Evolutionary conservation across 2,329 filamentous ascomycete species (phyloP).

Genomic region (Curvularia sp.): DNA sequence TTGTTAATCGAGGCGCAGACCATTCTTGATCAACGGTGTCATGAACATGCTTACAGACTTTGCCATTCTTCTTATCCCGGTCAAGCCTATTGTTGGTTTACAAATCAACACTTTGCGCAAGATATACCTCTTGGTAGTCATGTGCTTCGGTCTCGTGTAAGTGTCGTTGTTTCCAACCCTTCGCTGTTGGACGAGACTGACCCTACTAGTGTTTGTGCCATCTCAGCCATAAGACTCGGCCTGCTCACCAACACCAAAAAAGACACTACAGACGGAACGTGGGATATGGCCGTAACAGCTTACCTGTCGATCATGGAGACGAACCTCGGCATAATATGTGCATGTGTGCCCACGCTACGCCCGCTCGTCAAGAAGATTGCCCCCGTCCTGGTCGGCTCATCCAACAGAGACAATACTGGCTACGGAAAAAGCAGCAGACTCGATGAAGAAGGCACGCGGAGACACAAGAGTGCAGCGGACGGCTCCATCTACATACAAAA

Average conservation of each 20-base stretch:
- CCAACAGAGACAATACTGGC: background rate
- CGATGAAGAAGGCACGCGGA: background rate
- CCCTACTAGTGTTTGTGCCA: background rate
- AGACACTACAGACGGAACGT: background rate
- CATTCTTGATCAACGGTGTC: background rate
- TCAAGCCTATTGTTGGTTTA: background rate
- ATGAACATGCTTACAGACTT: slow-evolving; percentile 2
- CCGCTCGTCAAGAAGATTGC: background rate
- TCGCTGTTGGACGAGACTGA: background rate
- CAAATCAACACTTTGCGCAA: background rate
- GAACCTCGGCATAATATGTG: background rate
- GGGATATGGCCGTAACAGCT: background rate
- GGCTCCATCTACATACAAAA: background rate
- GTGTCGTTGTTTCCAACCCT: background rate
- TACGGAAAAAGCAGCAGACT: background rate
- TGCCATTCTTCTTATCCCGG: background rate
- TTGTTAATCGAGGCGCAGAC: background rate
- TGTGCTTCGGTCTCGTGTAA: background rate
- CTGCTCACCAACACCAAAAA: background rate
- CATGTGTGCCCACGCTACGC: background rate
- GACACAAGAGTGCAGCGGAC: background rate
- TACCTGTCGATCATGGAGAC: background rate
- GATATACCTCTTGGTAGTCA: background rate
- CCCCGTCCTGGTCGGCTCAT: background rate
- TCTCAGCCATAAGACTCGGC: background rate